Percentiles rank a stretch among this genome's conserved stretches.
Evolutionary conservation across 495 filamentous ascomycete genomes (phyloP).

Genomic region (Podospora didyma): DNA sequence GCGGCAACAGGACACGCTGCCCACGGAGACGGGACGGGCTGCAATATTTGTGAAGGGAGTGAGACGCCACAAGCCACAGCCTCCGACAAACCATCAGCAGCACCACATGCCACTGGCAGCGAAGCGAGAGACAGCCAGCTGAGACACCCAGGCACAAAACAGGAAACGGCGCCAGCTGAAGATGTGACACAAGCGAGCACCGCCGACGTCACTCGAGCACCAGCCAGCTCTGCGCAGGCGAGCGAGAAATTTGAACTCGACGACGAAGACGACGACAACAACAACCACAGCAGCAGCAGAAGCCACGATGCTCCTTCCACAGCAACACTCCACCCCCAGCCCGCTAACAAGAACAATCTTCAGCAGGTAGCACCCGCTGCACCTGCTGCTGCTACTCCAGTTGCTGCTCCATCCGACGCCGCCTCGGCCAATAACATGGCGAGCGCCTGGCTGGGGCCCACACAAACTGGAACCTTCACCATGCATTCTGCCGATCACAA

Average conservation of each 20-base stretch:
- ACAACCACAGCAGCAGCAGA: too few relatives aligned
- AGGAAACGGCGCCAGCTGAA: constrained; percentile 3
- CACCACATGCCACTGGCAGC: neutral
- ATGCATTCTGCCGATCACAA: too few relatives aligned
- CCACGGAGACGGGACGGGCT: neutral
- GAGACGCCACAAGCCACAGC: neutral
- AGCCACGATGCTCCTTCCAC: too few relatives aligned
- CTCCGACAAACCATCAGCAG: neutral
- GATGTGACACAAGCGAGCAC: constrained; percentile 7
- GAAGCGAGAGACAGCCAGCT: constrained; percentile 8
- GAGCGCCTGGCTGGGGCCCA: neutral
- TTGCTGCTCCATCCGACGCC: neutral
- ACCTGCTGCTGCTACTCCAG: neutral
- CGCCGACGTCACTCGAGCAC: neutral
- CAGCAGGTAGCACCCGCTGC: too few relatives aligned
- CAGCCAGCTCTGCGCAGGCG: neutral
- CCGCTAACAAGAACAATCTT: too few relatives aligned
- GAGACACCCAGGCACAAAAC: constrained; percentile 11
- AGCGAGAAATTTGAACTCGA: neutral
- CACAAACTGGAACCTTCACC: too few relatives aligned
- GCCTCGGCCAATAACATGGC: too few relatives aligned
- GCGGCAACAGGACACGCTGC: neutral
- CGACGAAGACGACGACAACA: neutral
- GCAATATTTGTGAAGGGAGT: too few relatives aligned
- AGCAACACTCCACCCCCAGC: too few relatives aligned